phyloP scores from a whole-genome alignment of 2,329 filamentous ascomycete genomes.

The Aspergillus sp. region DNA sequence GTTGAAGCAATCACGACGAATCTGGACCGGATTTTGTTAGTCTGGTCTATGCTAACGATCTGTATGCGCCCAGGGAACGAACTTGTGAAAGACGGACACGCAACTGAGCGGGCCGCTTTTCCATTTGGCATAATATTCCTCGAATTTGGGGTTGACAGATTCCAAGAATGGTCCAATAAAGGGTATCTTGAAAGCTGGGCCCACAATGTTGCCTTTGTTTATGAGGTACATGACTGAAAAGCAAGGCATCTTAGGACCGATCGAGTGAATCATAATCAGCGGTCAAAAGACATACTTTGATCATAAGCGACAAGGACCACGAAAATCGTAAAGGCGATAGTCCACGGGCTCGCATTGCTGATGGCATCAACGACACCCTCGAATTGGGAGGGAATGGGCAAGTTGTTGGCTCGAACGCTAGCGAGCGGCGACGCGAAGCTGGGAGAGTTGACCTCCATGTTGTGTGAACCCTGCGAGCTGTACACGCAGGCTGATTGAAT shows the following conservation, averaged over 20 bases:
- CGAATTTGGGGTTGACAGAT: conserved; percentile 82
- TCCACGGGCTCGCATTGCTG: background rate
- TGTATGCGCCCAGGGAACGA: conserved; percentile 32
- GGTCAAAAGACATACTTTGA: background rate
- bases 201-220: conserved; percentile 70
- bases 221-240: conserved; percentile 66
- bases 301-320: background rate
- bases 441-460: background rate
- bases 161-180: conserved; percentile 86
- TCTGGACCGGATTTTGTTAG: conserved; percentile 46
- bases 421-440: conserved; percentile 1
- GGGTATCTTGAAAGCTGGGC: conserved; percentile 70
- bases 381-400: background rate
- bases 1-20: conserved; percentile 91
- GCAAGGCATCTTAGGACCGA: background rate
- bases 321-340: background rate
- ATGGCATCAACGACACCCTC: background rate
- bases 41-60: background rate
- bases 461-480: background rate
- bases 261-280: background rate
- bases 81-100: conserved; percentile 96
- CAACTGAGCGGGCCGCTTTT: conserved; percentile 83
- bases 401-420: background rate
- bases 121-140: conserved; percentile 84
- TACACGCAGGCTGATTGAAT: background rate